Evolutionary conservation across 1,284 basidiomycete genomes (phyloP).

Genomic region (Fomes fomentarius): DNA sequence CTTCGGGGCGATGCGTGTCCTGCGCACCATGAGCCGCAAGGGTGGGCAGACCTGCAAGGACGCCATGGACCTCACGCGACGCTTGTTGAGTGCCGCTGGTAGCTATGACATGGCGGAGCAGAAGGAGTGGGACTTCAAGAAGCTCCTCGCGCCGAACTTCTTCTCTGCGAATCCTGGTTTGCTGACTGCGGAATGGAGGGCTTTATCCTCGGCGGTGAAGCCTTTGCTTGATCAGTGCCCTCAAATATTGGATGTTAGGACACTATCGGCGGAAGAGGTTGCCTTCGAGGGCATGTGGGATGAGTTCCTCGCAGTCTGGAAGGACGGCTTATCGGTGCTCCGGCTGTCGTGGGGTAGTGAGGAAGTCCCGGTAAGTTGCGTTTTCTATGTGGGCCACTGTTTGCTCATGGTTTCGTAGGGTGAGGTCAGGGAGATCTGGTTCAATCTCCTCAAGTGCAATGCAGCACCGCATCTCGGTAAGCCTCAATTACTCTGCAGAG

Average conservation of each 20-base stretch:
- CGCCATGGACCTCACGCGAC: conserved; percentile 53
- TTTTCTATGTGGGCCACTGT: conserved; percentile 1
- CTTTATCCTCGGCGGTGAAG: conserved; percentile 48
- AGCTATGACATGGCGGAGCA: conserved; percentile 17
- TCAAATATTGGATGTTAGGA: conserved; percentile 51
- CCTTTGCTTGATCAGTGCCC: conserved; percentile 56
- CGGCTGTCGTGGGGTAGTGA: conserved; percentile 41
- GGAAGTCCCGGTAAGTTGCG: conserved; percentile 43
- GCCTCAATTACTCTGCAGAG: background rate
- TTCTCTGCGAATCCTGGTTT: conserved; percentile 64
- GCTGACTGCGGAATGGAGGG: conserved; percentile 57
- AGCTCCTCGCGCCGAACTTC: conserved; percentile 55
- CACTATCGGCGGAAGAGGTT: conserved; percentile 59
- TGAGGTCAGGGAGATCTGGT: conserved; percentile 46
- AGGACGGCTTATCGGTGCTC: conserved; percentile 46
- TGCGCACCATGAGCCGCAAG: conserved; percentile 58
- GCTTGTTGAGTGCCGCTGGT: conserved; percentile 43
- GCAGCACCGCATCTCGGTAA: conserved; percentile 34
- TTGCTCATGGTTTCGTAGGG: conserved; percentile 26
- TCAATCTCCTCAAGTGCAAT: conserved; percentile 43
- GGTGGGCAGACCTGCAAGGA: conserved; percentile 52
- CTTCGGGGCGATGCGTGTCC: conserved; percentile 45
- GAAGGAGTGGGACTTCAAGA: conserved; percentile 47
- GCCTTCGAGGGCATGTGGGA: conserved; percentile 55
- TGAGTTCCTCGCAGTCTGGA: conserved; percentile 60